Evolutionary conservation across 495 filamentous ascomycete species (phyloP).

Genomic region (Penicillium dipodomyicola): DNA sequence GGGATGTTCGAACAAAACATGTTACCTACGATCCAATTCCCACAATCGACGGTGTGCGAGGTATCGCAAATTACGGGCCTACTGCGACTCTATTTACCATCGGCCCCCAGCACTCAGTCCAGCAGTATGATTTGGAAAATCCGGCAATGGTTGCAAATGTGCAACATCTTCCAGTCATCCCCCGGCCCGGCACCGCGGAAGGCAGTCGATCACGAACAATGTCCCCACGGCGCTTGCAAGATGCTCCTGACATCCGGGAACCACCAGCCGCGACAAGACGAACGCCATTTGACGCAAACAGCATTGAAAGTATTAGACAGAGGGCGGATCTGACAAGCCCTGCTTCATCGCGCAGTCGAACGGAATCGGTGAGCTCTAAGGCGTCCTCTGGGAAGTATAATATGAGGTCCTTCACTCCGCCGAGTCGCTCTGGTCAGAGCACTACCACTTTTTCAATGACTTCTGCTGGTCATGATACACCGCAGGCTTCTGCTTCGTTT

Average conservation of each 20-base stretch:
- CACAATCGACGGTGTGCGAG: constrained; percentile 76
- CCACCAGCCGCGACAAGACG: constrained; percentile 22
- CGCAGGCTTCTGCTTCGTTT: constrained; percentile 39
- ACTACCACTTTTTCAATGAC: constrained; percentile 47
- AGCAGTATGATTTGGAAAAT: constrained; percentile 90
- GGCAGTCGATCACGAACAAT: constrained; percentile 41
- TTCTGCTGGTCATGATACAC: constrained; percentile 39
- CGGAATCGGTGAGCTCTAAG: constrained; percentile 58
- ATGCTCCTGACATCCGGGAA: constrained; percentile 40
- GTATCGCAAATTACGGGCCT: constrained; percentile 83
- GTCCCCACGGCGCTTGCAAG: constrained; percentile 36
- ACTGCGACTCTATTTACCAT: constrained; percentile 91
- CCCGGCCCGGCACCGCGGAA: constrained; percentile 78
- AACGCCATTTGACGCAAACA: constrained; percentile 44
- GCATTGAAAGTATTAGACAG: constrained; percentile 44
- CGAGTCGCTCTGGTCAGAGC: constrained; percentile 45
- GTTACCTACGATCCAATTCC: constrained; percentile 85
- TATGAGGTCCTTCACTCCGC: constrained; percentile 37
- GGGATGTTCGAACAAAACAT: constrained; percentile 96
- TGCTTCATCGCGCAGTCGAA: constrained; percentile 60
- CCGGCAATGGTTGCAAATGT: constrained; percentile 77
- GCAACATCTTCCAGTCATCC: constrained; percentile 72
- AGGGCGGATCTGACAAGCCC: constrained; percentile 61
- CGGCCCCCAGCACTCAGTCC: constrained; percentile 80
- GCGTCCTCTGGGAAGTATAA: constrained; percentile 46